phyloP scores from a whole-genome alignment of 345 rosid genomes.

The Schrenkiella parvula region DNA sequence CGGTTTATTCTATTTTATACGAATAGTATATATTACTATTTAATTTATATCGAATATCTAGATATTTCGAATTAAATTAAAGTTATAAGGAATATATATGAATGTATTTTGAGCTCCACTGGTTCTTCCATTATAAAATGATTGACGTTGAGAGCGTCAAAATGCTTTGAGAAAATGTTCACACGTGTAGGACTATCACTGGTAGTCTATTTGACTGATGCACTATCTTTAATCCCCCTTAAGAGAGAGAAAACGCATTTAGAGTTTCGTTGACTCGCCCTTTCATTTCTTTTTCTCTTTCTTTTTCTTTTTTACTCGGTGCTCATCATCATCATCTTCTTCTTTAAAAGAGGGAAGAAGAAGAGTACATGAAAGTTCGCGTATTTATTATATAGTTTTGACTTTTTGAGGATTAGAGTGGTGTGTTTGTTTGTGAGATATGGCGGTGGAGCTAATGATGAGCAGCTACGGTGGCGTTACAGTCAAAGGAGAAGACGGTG shows the following conservation, averaged over 20 bases:
- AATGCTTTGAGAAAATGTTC: background rate
- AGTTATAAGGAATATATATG: background rate
- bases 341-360: background rate
- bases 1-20: background rate
- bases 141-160: conserved; percentile 29
- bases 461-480: conserved; percentile 3
- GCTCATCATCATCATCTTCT: background rate
- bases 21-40: background rate
- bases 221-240: conserved; percentile 3
- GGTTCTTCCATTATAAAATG: background rate
- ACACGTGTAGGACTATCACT: background rate
- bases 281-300: background rate
- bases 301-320: background rate
- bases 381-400: background rate
- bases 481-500: conserved; percentile 7
- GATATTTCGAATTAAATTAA: background rate
- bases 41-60: background rate
- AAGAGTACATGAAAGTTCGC: background rate
- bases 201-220: conserved; percentile 25
- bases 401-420: background rate
- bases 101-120: conserved; percentile 2
- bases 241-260: conserved; percentile 5
- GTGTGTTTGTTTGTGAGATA: background rate
- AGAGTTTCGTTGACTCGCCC: conserved; percentile 30
- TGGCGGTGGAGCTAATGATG: conserved; percentile 26